Percentiles rank a stretch among this genome's conserved stretches.
These are phyloP conservation scores for Curvularia spicifera DNA, from an alignment of 2,329 filamentous ascomycete species.

Conservation along the genomic window DNA sequence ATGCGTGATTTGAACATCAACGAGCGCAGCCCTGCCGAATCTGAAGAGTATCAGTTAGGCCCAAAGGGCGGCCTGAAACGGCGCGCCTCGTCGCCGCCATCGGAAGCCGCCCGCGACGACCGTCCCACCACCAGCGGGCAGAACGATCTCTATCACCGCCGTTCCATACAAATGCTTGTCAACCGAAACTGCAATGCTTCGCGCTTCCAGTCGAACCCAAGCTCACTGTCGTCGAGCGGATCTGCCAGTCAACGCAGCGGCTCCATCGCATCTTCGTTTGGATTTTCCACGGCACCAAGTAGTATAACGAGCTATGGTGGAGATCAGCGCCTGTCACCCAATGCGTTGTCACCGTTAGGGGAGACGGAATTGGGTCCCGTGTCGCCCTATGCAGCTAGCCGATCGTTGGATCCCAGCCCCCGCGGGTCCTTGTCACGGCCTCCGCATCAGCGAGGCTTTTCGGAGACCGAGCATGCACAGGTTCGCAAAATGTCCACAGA, in stretches of 20 bases:
- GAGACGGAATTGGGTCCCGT: slow-evolving; percentile 62
- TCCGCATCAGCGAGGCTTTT: slow-evolving; percentile 51
- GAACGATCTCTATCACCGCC: slow-evolving; percentile 61
- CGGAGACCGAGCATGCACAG: slow-evolving; percentile 50
- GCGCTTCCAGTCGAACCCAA: slow-evolving; percentile 63
- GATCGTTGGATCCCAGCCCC: slow-evolving; percentile 53
- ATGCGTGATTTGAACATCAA: slow-evolving; percentile 61
- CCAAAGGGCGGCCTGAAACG: slow-evolving; percentile 66
- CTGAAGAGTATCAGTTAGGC: slow-evolving; percentile 52
- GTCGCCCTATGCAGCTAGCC: slow-evolving; percentile 61
- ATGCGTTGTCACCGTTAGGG: slow-evolving; percentile 64
- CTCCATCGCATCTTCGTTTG: slow-evolving; percentile 67
- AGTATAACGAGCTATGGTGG: slow-evolving; percentile 70
- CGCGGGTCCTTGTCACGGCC: slow-evolving; percentile 49
- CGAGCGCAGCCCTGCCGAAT: slow-evolving; percentile 57
- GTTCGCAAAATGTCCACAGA: slow-evolving; percentile 58
- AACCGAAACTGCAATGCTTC: slow-evolving; percentile 61
- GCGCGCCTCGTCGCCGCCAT: slow-evolving; percentile 68
- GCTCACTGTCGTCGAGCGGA: slow-evolving; percentile 68
- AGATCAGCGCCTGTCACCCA: slow-evolving; percentile 66
- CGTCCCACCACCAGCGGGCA: slow-evolving; percentile 51
- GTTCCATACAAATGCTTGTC: slow-evolving; percentile 62
- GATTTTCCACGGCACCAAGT: slow-evolving; percentile 64
- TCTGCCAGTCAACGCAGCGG: slow-evolving; percentile 66
- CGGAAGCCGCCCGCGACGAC: slow-evolving; percentile 59